Conservation (phyloP, 2,329 filamentous ascomycete species). For the Neonectria faginata region DNA sequence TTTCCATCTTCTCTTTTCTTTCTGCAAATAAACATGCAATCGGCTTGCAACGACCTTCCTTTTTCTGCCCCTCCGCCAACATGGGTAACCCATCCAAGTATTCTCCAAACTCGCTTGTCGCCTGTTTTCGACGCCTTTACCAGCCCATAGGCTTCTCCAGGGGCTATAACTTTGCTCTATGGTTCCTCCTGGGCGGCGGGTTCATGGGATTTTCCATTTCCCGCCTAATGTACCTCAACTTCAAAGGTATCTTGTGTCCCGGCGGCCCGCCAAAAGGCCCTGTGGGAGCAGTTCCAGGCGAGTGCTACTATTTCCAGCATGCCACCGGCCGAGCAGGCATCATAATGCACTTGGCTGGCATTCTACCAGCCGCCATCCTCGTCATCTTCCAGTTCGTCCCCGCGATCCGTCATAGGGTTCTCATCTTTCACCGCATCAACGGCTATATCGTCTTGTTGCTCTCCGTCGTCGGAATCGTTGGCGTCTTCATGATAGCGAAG, state of each 20-base stretch:
- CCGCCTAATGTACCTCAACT: slow-evolving; percentile 42
- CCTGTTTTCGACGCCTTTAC: slow-evolving; percentile 48
- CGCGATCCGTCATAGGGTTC: slow-evolving; percentile 57
- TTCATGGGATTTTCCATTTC: slow-evolving; percentile 40
- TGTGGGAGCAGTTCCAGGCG: slow-evolving; percentile 48
- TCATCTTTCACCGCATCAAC: slow-evolving; percentile 69
- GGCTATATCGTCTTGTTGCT: slow-evolving; percentile 68
- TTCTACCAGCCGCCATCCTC: slow-evolving; percentile 60
- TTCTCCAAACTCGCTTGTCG: background rate
- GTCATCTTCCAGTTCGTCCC: slow-evolving; percentile 63
- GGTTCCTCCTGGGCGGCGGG: slow-evolving; percentile 59
- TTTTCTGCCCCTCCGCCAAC: background rate
- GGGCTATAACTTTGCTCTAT: slow-evolving; percentile 69
- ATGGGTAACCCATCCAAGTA: slow-evolving; percentile 13
- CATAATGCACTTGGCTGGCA: slow-evolving; percentile 57
- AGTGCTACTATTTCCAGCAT: slow-evolving; percentile 55
- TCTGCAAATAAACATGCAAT: background rate
- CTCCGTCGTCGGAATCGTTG: slow-evolving; percentile 57
- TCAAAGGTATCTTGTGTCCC: slow-evolving; percentile 51
- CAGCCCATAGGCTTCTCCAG: slow-evolving; percentile 65
- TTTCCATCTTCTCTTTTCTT: background rate
- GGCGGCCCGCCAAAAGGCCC: slow-evolving; percentile 20
- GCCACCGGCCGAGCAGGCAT: slow-evolving; percentile 52
- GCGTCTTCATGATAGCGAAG: slow-evolving; percentile 65
- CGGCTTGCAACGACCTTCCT: background rate